These are phyloP conservation scores for Trichothecium roseum DNA, from an alignment of 2,329 filamentous ascomycete genomes.

Conservation along the genomic window DNA sequence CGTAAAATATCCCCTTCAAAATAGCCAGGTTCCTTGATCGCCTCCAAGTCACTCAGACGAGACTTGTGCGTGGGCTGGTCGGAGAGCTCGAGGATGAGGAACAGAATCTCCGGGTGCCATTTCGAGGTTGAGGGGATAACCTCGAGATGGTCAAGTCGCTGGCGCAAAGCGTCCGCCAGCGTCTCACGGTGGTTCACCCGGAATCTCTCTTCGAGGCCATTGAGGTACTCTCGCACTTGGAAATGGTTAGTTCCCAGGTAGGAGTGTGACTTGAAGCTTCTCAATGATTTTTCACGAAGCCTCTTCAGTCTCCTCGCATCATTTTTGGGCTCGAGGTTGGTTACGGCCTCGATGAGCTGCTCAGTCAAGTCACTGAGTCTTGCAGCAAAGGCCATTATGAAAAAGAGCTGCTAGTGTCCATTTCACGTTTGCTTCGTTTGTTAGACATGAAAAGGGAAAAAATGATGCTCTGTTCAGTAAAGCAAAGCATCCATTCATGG, in stretches of 20 bases:
- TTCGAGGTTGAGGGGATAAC: constrained; percentile 37
- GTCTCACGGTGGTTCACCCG: constrained; percentile 68
- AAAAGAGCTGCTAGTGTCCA: no score
- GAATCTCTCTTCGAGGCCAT: constrained; percentile 79
- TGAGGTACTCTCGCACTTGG: constrained; percentile 52
- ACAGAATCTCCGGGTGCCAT: constrained; percentile 71
- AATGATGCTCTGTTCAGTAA: no score
- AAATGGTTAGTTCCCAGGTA: constrained; percentile 66
- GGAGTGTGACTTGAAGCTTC: constrained; percentile 41
- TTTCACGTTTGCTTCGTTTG: no score
- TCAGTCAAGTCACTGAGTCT: constrained; percentile 55
- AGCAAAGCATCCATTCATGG: no score
- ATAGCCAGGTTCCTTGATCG: constrained; percentile 31
- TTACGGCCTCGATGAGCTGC: constrained; percentile 57
- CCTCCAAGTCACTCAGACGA: constrained; percentile 50
- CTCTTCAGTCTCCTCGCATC: constrained; percentile 26
- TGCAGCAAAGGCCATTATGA: constrained; percentile 63
- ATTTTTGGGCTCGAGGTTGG: constrained; percentile 23
- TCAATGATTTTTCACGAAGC: constrained; percentile 38
- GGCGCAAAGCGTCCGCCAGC: constrained; percentile 60
- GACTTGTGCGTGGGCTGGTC: constrained; percentile 68
- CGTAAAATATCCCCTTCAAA: constrained; percentile 42
- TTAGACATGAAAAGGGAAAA: no score
- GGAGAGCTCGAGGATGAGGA: constrained; percentile 70
- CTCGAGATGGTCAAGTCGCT: constrained; percentile 19